Percentiles rank a stretch among this genome's conserved stretches.
phyloP scores from a whole-genome alignment of 2,329 filamentous ascomycete species.

The Exserohilum rostratum region DNA sequence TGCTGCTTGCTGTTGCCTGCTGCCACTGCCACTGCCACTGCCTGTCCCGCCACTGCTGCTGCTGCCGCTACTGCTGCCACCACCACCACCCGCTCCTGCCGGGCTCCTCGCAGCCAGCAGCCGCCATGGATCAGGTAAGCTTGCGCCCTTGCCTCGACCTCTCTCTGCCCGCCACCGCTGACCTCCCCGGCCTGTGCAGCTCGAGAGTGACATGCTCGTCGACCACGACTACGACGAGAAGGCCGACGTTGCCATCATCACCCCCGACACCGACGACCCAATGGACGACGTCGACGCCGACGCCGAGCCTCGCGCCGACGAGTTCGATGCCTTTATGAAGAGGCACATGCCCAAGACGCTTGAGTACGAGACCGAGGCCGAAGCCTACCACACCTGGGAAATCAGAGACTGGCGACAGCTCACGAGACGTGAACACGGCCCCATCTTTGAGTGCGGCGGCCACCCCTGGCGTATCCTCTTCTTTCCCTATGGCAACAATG shows the following conservation, averaged over 20 bases:
- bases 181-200: conserved; percentile 46
- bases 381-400: conserved; percentile 82
- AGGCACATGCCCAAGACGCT: conserved; percentile 76
- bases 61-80: neutral
- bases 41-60: conserved; percentile 6
- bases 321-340: conserved; percentile 83
- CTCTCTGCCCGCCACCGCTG: conserved; percentile 12
- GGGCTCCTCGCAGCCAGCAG: conserved; percentile 2
- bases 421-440: conserved; percentile 82
- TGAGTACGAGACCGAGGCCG: conserved; percentile 79
- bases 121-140: conserved; percentile 50
- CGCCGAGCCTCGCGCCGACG: conserved; percentile 61
- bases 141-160: conserved; percentile 9
- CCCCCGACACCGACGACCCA: conserved; percentile 63
- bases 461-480: conserved; percentile 95
- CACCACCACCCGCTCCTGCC: conserved; percentile 25
- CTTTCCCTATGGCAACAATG: conserved; percentile 94
- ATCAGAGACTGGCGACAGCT: conserved; percentile 82
- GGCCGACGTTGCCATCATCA: conserved; percentile 66
- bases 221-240: conserved; percentile 68
- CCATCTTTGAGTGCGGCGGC: conserved; percentile 82
- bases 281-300: conserved; percentile 62
- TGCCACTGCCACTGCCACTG: conserved; percentile 5
- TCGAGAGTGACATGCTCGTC: conserved; percentile 68
- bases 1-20: conserved; percentile 1